phyloP scores from a whole-genome alignment of 805 yeast species.

The Kodamaea hsintzibuensis region DNA sequence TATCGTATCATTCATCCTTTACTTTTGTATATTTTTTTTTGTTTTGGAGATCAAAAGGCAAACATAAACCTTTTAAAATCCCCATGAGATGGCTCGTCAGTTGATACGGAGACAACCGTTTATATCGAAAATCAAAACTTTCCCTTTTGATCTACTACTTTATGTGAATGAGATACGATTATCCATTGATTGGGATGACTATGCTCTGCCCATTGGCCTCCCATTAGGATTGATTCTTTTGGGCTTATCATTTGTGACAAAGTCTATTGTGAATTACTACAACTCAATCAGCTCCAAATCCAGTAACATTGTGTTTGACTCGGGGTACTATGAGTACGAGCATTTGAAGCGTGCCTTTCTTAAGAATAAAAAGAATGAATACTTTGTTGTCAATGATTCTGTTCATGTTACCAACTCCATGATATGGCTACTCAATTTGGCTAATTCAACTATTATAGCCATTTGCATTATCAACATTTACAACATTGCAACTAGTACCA shows the following conservation, averaged over 20 bases:
- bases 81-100: constrained; percentile 6
- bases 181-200: constrained; percentile 46
- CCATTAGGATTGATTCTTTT: constrained; percentile 30
- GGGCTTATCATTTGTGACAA: constrained; percentile 19
- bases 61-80: not conserved
- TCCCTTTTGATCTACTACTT: constrained; percentile 39
- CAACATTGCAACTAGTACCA: constrained; percentile 18
- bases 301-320: constrained; percentile 34
- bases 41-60: not conserved
- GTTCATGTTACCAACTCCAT: constrained; percentile 12
- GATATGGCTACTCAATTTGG: constrained; percentile 18
- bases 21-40: not conserved
- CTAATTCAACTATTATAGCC: constrained; percentile 10
- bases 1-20: constrained; percentile 12
- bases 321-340: constrained; percentile 37
- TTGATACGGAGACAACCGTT: constrained; percentile 29
- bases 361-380: constrained; percentile 1
- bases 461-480: constrained; percentile 12
- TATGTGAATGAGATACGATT: constrained; percentile 36
- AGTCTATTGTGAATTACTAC: constrained; percentile 27
- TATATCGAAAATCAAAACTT: constrained; percentile 25
- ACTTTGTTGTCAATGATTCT: constrained; percentile 5
- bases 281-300: constrained; percentile 25
- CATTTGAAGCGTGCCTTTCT: constrained; percentile 20
- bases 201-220: constrained; percentile 29